Conservation (phyloP, 2,329 filamentous ascomycete genomes). For the Fusarium denticulatum region DNA sequence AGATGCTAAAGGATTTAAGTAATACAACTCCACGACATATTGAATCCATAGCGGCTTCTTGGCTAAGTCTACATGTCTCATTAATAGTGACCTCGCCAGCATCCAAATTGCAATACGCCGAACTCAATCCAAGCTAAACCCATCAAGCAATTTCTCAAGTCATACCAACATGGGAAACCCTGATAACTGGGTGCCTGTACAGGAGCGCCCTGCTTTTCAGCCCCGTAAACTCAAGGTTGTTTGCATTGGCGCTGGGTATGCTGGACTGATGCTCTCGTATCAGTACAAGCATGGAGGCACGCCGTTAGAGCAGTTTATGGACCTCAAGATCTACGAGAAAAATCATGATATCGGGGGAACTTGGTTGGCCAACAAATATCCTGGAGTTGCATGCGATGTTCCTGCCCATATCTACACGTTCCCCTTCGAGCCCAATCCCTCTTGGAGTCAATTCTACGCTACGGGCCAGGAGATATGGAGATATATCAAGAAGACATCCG, state of each 20-base stretch:
- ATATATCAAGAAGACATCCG: neutral
- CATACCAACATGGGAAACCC: fast-evolving
- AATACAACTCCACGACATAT: too few relatives aligned
- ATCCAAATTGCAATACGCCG: too few relatives aligned
- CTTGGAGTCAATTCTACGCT: neutral
- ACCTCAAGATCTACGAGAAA: neutral
- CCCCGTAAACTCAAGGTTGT: neutral
- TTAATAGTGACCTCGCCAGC: too few relatives aligned
- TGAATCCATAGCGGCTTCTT: too few relatives aligned
- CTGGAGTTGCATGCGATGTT: neutral
- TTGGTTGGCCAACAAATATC: neutral
- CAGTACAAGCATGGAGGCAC: neutral
- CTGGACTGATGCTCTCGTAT: neutral
- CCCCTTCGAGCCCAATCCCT: neutral
- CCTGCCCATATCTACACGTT: neutral
- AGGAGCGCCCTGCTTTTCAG: neutral
- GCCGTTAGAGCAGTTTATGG: neutral
- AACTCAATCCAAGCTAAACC: too few relatives aligned
- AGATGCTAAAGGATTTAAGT: too few relatives aligned
- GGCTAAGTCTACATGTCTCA: too few relatives aligned
- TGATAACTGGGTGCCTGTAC: neutral
- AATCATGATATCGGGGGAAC: neutral
- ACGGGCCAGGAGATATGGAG: neutral
- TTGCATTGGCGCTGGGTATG: neutral
- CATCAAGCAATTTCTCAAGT: too few relatives aligned